Percentiles rank a stretch among this genome's conserved stretches.
Evolutionary conservation across 305 asterid genomes (phyloP).

Genomic region (Striga hermonthica): DNA sequence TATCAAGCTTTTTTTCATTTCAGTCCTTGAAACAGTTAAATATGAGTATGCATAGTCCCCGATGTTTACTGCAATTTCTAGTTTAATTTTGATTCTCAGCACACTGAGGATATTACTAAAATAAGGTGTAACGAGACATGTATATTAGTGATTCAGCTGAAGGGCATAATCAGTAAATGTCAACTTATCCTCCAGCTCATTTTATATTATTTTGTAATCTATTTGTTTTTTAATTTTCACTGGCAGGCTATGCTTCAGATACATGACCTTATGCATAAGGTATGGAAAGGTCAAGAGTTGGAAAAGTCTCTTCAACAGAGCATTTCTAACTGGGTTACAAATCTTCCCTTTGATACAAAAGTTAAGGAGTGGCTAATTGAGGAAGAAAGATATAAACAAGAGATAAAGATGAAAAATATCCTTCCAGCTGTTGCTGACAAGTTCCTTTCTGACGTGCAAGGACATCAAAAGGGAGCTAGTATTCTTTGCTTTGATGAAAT

Average conservation of each 20-base stretch:
- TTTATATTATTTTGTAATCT: slow-evolving; percentile 2
- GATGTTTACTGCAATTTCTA: too few relatives aligned
- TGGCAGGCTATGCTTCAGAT: slow-evolving; percentile 93
- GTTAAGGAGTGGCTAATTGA: slow-evolving; percentile 91
- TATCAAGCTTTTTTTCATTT: too few relatives aligned
- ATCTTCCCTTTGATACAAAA: slow-evolving; percentile 84
- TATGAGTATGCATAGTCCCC: too few relatives aligned
- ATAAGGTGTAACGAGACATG: too few relatives aligned
- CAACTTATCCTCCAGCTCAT: too few relatives aligned
- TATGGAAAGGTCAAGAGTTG: slow-evolving; percentile 67
- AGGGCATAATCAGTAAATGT: too few relatives aligned
- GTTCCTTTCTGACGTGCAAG: slow-evolving; percentile 69
- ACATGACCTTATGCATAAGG: slow-evolving; percentile 87
- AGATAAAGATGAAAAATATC: slow-evolving; percentile 72
- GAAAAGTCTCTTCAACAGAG: slow-evolving; percentile 66
- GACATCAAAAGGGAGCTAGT: slow-evolving; percentile 68
- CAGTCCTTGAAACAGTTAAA: too few relatives aligned
- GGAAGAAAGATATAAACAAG: slow-evolving; percentile 89
- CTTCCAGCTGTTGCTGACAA: slow-evolving; percentile 96
- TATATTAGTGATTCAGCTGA: too few relatives aligned
- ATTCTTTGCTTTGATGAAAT: slow-evolving; percentile 93
- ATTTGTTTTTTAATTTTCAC: slow-evolving; percentile 21
- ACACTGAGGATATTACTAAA: too few relatives aligned
- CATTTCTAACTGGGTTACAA: slow-evolving; percentile 74
- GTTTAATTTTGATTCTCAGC: too few relatives aligned